These are phyloP conservation scores for Azolla pinnata DNA, from an alignment of 75 land plant genomes.

Conservation along the genomic window DNA sequence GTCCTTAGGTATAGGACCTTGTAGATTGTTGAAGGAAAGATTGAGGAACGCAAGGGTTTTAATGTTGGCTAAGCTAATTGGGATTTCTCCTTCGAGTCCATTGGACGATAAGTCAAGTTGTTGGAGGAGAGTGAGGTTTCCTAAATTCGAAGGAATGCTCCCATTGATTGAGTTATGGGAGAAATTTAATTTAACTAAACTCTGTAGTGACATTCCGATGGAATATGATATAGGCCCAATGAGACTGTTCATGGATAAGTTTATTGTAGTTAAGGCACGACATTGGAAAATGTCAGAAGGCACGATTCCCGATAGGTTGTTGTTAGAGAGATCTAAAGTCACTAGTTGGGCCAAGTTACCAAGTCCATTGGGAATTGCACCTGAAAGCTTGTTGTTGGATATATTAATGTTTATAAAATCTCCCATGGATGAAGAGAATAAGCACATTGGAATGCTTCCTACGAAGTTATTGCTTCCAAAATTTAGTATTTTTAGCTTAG, in stretches of 20 bases:
- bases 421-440: neutral
- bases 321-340: slow-evolving; percentile 16
- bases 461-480: slow-evolving; percentile 8
- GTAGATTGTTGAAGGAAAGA: slow-evolving; percentile 23
- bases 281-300: slow-evolving; percentile 27
- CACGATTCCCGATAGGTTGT: slow-evolving; percentile 28
- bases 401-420: too few species aligned
- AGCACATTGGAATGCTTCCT: slow-evolving; percentile 9
- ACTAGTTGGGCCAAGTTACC: neutral
- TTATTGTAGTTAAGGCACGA: slow-evolving; percentile 4
- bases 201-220: slow-evolving; percentile 17
- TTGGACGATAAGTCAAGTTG: slow-evolving; percentile 25
- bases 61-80: slow-evolving; percentile 9
- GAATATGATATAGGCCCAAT: slow-evolving; percentile 29
- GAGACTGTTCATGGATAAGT: slow-evolving; percentile 21
- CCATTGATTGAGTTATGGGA: slow-evolving; percentile 23
- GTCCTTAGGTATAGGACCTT: slow-evolving; percentile 18
- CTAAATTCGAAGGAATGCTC: slow-evolving; percentile 25
- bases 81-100: slow-evolving; percentile 18
- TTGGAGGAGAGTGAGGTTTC: slow-evolving; percentile 5
- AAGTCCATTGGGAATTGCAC: slow-evolving; percentile 10
- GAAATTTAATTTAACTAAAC: slow-evolving; percentile 33
- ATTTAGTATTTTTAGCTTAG: slow-evolving; percentile 4
- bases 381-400: slow-evolving; percentile 10
- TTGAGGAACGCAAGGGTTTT: slow-evolving; percentile 13